Evolutionary conservation across 192 early-diverging fungal genomes (phyloP), one percentile per base, ranked within the genome.

Genomic region (Podila horticola): DNA sequence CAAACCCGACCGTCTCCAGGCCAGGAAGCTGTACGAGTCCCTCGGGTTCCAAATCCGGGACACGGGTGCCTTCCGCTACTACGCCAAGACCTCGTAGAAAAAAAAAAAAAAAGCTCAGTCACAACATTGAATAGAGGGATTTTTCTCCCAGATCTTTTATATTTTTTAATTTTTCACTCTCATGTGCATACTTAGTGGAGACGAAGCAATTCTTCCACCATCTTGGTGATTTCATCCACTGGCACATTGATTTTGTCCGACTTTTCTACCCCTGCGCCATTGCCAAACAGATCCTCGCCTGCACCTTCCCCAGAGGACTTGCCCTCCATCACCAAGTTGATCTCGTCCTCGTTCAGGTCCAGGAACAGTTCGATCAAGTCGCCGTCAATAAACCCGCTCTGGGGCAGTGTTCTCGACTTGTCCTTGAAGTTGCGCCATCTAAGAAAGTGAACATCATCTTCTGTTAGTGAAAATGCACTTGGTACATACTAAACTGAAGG

Each of bases 321-420:
- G 1, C 62, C 76, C 29, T 60, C 69, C 52, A 81, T 57, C 10
- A 86, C 82, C 31, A 74, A 26, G 28, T 77, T 77, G 45, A 83
- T 66, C 51, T 87, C 74, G 28, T 91, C 88, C 3, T 58, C 75
- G 0, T 85, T 67, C 67, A 97, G 74, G 65, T 95, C 93, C 63
- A 96, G 67, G 62, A 94, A 97, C 52, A 82, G 71, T 79, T 97
- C 95, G n/a, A 99, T 88, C 58, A 99, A 69, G 76, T 97, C 97
- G 5, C 97, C 97, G 77, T 99, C 97, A 50, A 99, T 77, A 67
- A 94, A 93, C 0, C 90, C 89, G 34, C 84, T 84, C 11, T 87
- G 66, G 15, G 84, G 71, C 8, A 69, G 61, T 0, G 61, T 79
- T 15, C 87, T 76, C 34, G 84, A 83, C 24, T 91, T 90, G 41